Percentiles rank a stretch among this genome's conserved stretches.
phyloP scores from a whole-genome alignment of 2,329 filamentous ascomycete species.

The Pseudogymnoascus pannorum region DNA sequence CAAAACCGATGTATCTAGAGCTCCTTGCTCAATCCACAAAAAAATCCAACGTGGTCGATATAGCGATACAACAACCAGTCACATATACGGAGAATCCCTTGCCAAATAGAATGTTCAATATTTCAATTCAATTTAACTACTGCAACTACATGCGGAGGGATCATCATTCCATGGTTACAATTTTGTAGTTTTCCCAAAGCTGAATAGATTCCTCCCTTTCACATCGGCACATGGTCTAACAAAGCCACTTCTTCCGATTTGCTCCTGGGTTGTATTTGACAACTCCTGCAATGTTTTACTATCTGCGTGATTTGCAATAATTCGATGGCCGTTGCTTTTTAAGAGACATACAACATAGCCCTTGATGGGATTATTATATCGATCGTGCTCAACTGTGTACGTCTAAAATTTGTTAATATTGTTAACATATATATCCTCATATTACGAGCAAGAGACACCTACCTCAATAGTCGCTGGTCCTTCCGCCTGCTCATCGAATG shows the following conservation, averaged over 20 bases:
- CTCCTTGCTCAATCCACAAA: neutral
- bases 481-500: constrained; percentile 35
- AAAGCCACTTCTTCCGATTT: constrained; percentile 41
- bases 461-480: constrained; percentile 49
- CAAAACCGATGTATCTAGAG: no score
- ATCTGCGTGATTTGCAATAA: constrained; percentile 51
- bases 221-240: constrained; percentile 30
- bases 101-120: neutral
- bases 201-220: constrained; percentile 34
- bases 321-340: constrained; percentile 38
- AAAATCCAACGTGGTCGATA: neutral
- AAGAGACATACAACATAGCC: constrained; percentile 48
- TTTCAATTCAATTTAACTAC: neutral
- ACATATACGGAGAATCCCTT: neutral
- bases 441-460: constrained; percentile 17
- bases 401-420: constrained; percentile 36
- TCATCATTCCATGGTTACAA: constrained; percentile 11
- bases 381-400: constrained; percentile 51
- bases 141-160: neutral
- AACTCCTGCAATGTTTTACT: constrained; percentile 39
- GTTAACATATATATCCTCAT: neutral
- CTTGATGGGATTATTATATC: constrained; percentile 39
- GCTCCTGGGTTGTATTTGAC: constrained; percentile 36
- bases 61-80: neutral
- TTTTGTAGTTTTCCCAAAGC: constrained; percentile 19